Evolutionary conservation across 225 moss, liverwort and hornwort genomes (phyloP), one percentile per base, ranked within the genome.

Genomic region (Lunularia cruciata): DNA sequence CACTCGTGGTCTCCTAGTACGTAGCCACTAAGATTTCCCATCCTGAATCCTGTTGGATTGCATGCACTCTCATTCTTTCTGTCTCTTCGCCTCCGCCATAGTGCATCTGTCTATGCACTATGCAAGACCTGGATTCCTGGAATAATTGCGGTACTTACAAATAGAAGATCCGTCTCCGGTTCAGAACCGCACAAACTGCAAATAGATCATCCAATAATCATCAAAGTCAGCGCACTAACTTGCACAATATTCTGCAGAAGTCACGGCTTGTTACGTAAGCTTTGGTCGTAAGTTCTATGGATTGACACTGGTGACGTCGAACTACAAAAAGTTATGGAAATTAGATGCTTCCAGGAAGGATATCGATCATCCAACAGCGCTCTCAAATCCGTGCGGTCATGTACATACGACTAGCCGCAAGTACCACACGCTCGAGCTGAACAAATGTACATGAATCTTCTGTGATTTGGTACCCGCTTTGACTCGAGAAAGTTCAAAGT

Each of bases 171-270:
- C 73, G 69, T 57, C 77, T 71, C 82, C 78, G 80, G 45, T 75
- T 62, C 30, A 85, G 2, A 8, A 88, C 69, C 7, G 83, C 63
- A 15, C 83, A 79, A 76, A 73, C 91, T 91, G 83, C 83, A 85
- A 2, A 40, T 18, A 45, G 58, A 18, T 27, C 60, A 38, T 23
- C 9, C 39, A 38, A 39, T 43, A 43, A 43, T 37, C 22, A 55
- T 12, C 26, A 8, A 31, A 53, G 53, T 23, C 53, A 53, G 55
- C 36, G 18, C 23, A 38, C 3, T 33, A 60, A 3, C 26, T 54
- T 5, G 13, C 54, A 54, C 26, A 14, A 25, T 27, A 35, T 15
- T 34, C 36, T 35, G 37, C 23, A 38, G 20, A 36, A 18, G 1
- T 39, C 38, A 38, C 2, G 23, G 6, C 22, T 9, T 38, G 10